Evolutionary conservation across 2,329 filamentous ascomycete genomes (phyloP).

Genomic region (Ilyonectria destructans): DNA sequence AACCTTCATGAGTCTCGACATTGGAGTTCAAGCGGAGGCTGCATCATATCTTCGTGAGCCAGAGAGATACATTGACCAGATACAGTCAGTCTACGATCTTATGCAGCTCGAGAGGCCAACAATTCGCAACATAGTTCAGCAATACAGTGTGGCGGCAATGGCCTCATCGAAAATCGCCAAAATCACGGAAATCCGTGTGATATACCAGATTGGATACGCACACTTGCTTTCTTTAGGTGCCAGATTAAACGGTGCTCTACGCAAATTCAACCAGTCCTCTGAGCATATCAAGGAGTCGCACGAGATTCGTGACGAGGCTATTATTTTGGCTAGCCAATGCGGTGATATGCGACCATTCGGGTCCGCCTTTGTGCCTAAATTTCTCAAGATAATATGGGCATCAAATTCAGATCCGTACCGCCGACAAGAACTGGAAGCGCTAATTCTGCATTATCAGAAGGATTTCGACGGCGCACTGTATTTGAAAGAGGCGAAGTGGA

Average conservation of each 20-base stretch:
- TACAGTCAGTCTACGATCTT: constrained; percentile 36
- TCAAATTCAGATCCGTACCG: constrained; percentile 27
- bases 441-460: constrained; percentile 38
- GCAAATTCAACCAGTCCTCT: constrained; percentile 20
- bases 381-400: constrained; percentile 39
- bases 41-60: constrained; percentile 36
- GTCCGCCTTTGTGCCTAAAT: constrained; percentile 35
- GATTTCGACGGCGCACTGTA: constrained; percentile 38
- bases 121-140: constrained; percentile 7
- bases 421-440: constrained; percentile 23
- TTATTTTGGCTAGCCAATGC: constrained; percentile 35
- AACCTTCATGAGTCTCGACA: constrained; percentile 38
- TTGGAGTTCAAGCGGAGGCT: constrained; percentile 31
- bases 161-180: constrained; percentile 13
- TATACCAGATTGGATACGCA: constrained; percentile 35
- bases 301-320: constrained; percentile 32
- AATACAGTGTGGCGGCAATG: constrained; percentile 18
- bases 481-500: constrained; percentile 32
- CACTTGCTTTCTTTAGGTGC: constrained; percentile 31
- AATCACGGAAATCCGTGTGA: constrained; percentile 11
- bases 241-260: constrained; percentile 35
- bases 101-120: constrained; percentile 35
- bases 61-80: constrained; percentile 16
- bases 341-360: constrained; percentile 36
- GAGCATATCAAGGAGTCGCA: constrained; percentile 23